phyloP scores from a whole-genome alignment of 108 stramenopile species.

The Nannochloropsis gaditana region DNA sequence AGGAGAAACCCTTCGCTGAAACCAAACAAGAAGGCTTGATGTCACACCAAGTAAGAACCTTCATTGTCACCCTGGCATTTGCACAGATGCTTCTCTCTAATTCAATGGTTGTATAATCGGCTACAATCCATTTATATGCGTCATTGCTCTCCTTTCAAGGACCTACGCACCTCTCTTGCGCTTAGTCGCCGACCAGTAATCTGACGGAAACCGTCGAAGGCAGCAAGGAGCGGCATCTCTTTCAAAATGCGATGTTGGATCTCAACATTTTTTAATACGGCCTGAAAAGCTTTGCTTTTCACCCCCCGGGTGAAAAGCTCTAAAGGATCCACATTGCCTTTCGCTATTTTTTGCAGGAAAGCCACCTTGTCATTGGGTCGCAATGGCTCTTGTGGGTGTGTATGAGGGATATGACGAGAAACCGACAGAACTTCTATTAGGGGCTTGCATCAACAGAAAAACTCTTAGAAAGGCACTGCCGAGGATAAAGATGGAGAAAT shows the following conservation, averaged over 20 bases:
- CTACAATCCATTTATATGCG: too few species aligned
- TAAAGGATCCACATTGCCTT: not conserved
- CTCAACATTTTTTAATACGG: not conserved
- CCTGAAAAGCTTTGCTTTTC: not conserved
- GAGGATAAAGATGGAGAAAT: too few species aligned
- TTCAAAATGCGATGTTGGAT: not conserved
- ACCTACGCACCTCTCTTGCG: not conserved
- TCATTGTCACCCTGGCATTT: too few species aligned
- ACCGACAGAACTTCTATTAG: too few species aligned
- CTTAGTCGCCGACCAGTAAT: not conserved
- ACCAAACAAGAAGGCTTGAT: too few species aligned
- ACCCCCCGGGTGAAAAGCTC: not conserved
- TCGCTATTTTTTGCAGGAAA: not conserved
- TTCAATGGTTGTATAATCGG: too few species aligned
- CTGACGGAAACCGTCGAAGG: constrained; percentile 11
- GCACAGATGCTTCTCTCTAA: too few species aligned
- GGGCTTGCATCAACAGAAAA: too few species aligned
- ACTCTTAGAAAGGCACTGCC: too few species aligned
- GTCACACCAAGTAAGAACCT: too few species aligned
- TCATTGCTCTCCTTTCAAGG: too few species aligned
- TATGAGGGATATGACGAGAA: not conserved
- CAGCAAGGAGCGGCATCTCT: not conserved
- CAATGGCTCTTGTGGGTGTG: not conserved
- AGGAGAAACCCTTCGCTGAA: too few species aligned
- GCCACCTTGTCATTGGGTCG: not conserved